Evolutionary conservation across 257 asterid species (phyloP), one percentile per base, ranked within the genome.

Genomic region (Nyctanthes arbortristis): DNA sequence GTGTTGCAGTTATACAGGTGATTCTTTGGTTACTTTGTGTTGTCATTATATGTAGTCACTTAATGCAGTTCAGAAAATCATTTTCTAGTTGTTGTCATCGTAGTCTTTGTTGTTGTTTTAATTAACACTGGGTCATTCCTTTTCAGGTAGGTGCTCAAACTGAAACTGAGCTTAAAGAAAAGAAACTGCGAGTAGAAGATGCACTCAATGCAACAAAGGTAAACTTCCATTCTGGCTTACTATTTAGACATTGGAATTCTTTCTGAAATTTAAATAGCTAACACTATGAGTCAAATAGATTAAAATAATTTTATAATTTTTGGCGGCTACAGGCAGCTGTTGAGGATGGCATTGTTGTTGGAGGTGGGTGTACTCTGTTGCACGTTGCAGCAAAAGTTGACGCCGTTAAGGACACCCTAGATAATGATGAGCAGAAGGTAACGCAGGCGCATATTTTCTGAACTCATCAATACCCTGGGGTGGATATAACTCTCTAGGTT

Each of bases 301-400:
- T 43, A 43, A 43, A 43, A 7, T 52, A 20, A 52, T 3, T 52
- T 52, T 30, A 22, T 52, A 52, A 52, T 52, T 20, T 3, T 22
- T 52, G 30, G 29, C 61, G 27, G 36, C 55, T 30, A 22, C 69
- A 83, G 86, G 95, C 95, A 2, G 95, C 92, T 65, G 87, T 88
- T 49, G 88, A 88, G 80, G 95, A 88, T 73, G 95, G 92, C 24
- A 86, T 88, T 27, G 95, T 88, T 20, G 90, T 87, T 22, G 95
- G 95, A 7, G 95, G 92, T 61, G 95, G 95, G 37, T 86, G 89
- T 58, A 77, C 90, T 18, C 63, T 85, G 73, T 78, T 85, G 77
- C 77, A 88, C 62, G 89, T 87, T 75, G 86, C 95, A 12, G 69
- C 83, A 30, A 71, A 80, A 74, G 84, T 87, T 63, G 83, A 78